phyloP scores from a whole-genome alignment of 2,329 filamentous ascomycete genomes.

The Nemania abortiva region DNA sequence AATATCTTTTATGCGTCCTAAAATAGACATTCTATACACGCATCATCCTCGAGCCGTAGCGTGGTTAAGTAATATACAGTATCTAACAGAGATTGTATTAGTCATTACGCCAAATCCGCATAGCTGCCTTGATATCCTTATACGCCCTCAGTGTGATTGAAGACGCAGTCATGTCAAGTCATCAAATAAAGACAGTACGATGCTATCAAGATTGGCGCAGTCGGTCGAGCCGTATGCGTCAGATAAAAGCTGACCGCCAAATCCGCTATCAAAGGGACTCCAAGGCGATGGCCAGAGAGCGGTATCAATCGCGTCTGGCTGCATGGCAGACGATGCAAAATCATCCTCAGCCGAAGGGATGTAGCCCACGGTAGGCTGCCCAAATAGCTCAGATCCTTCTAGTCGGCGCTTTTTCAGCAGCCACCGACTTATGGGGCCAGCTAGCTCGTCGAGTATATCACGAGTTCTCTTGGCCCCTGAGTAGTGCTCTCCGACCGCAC shows the following conservation, averaged over 20 bases:
- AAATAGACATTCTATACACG: too few relatives aligned
- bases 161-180: constrained; percentile 22
- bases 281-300: constrained; percentile 19
- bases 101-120: background rate
- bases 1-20: too few relatives aligned
- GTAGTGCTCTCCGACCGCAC: constrained; percentile 65
- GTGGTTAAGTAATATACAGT: background rate
- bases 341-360: background rate
- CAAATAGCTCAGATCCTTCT: constrained; percentile 1
- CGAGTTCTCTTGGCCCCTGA: constrained; percentile 61
- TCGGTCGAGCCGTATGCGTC: constrained; percentile 31
- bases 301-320: constrained; percentile 3
- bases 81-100: background rate
- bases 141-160: background rate
- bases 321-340: constrained; percentile 13
- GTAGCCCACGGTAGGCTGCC: constrained; percentile 9
- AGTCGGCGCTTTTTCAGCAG: constrained; percentile 30
- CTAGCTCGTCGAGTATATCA: constrained; percentile 58
- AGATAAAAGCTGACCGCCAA: constrained; percentile 26
- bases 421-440: constrained; percentile 32
- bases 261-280: constrained; percentile 24
- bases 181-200: constrained; percentile 32
- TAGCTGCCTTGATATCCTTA: background rate
- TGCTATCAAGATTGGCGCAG: constrained; percentile 29
- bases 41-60: background rate